Evolutionary conservation across 2,329 filamentous ascomycete species (phyloP).

Genomic region (Cyclaneusma minus): DNA sequence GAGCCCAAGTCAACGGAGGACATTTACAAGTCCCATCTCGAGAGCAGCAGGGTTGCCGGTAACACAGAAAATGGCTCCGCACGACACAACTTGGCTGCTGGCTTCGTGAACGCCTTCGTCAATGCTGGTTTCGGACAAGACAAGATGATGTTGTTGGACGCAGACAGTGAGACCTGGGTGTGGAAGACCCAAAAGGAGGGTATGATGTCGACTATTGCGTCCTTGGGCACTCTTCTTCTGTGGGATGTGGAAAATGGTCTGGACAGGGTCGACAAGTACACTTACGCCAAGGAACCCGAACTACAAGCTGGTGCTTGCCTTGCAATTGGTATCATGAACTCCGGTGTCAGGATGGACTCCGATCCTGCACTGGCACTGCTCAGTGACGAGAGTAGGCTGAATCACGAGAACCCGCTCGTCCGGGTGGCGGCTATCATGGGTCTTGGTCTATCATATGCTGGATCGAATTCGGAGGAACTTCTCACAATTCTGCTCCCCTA

Average conservation of each 20-base stretch:
- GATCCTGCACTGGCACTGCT: conserved; percentile 83
- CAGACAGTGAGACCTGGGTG: conserved; percentile 84
- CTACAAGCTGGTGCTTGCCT: conserved; percentile 87
- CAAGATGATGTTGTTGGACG: conserved; percentile 91
- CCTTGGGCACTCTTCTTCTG: conserved; percentile 75
- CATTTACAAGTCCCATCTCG: conserved; percentile 97
- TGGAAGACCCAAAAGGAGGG: conserved; percentile 99
- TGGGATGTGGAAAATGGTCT: conserved; percentile 90
- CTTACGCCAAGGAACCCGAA: conserved; percentile 65
- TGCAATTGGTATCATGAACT: conserved; percentile 91
- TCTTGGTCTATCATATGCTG: conserved; percentile 84
- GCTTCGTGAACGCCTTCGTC: conserved; percentile 92
- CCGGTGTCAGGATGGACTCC: conserved; percentile 74
- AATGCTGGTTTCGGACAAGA: conserved; percentile 93
- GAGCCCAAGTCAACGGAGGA: conserved; percentile 96
- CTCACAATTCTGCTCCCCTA: conserved; percentile 74
- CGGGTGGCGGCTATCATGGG: conserved; percentile 87
- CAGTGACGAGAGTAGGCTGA: conserved; percentile 63
- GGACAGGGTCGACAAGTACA: conserved; percentile 90
- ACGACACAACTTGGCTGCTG: conserved; percentile 85
- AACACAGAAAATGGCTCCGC: conserved; percentile 93
- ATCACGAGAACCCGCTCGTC: conserved; percentile 62
- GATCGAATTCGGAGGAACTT: conserved; percentile 83
- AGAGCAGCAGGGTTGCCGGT: conserved; percentile 83
- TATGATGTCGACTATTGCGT: conserved; percentile 92